These are phyloP conservation scores for Fusarium sp. DNA, from an alignment of 2,329 filamentous ascomycete species.

Conservation along the genomic window DNA sequence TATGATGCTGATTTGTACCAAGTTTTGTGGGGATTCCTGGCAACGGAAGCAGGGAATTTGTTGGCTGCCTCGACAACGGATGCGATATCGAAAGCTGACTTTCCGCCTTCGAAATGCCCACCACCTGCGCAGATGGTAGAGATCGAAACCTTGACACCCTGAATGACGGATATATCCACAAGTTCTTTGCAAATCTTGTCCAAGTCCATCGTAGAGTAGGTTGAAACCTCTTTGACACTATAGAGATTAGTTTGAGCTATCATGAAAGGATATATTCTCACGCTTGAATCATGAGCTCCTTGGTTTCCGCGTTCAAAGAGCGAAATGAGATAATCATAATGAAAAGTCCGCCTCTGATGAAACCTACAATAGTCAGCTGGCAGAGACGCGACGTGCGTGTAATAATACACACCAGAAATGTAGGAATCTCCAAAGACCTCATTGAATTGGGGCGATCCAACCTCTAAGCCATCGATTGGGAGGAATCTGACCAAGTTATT, in stretches of 20 bases:
- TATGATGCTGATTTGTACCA: accelerated
- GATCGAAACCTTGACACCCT: neutral
- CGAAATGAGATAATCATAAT: constrained; percentile 7
- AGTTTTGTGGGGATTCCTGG: neutral
- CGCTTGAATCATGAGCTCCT: neutral
- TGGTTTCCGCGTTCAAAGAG: neutral
- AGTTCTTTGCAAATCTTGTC: neutral
- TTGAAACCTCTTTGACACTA: neutral
- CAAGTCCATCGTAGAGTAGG: neutral
- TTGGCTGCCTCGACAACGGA: neutral
- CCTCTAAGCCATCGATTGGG: neutral
- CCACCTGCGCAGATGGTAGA: neutral
- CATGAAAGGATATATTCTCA: neutral
- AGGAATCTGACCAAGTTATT: neutral
- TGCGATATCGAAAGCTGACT: neutral
- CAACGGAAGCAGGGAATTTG: neutral
- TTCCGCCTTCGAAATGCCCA: neutral
- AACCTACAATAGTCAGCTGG: neutral
- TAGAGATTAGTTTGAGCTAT: neutral
- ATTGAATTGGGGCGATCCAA: neutral
- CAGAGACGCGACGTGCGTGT: accelerated
- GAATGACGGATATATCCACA: neutral
- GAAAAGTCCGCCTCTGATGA: constrained; percentile 15
- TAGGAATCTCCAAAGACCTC: constrained; percentile 1
- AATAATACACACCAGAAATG: neutral